Evolutionary conservation across 768 basidiomycete species (phyloP).

Genomic region (Krasilnikovozyma curviuscula): DNA sequence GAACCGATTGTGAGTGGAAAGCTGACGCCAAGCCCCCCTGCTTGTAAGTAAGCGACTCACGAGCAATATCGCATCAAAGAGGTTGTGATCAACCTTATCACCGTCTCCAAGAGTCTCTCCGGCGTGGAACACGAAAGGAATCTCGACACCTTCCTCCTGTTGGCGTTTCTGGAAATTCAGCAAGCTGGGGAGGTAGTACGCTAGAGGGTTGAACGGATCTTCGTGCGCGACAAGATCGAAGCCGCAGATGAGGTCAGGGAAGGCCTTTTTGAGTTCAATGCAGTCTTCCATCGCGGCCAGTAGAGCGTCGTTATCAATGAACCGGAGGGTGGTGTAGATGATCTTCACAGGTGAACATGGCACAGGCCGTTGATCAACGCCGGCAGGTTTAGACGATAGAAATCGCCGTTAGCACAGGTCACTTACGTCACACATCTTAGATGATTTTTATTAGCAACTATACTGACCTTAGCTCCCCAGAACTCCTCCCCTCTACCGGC

Average conservation of each 20-base stretch:
- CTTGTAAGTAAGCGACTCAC: not conserved
- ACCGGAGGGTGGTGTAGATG: slow-evolving; percentile 47
- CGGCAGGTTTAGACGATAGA: no score
- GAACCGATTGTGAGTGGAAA: not conserved
- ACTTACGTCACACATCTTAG: no score
- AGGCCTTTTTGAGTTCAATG: slow-evolving; percentile 49
- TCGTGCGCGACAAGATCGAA: slow-evolving; percentile 70
- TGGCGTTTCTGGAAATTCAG: slow-evolving; percentile 40
- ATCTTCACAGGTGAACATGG: slow-evolving; percentile 32
- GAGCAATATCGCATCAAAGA: slow-evolving; percentile 59
- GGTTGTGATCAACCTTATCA: slow-evolving; percentile 41
- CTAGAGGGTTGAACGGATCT: slow-evolving; percentile 25
- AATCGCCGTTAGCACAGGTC: no score
- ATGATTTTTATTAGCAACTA: not conserved
- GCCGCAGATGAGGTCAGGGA: slow-evolving; percentile 53
- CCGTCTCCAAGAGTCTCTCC: slow-evolving; percentile 68
- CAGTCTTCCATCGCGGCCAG: slow-evolving; percentile 56
- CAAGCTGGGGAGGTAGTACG: slow-evolving; percentile 41
- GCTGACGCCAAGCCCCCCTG: no score
- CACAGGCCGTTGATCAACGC: no score
- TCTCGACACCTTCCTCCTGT: slow-evolving; percentile 39
- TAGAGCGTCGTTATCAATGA: slow-evolving; percentile 38
- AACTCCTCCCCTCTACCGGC: slow-evolving; percentile 44
- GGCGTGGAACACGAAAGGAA: slow-evolving; percentile 48
- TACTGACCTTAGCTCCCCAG: slow-evolving; percentile 41